These are phyloP conservation scores for Rhizopogon vesiculosus DNA, from an alignment of 768 basidiomycete genomes.

Conservation along the genomic window DNA sequence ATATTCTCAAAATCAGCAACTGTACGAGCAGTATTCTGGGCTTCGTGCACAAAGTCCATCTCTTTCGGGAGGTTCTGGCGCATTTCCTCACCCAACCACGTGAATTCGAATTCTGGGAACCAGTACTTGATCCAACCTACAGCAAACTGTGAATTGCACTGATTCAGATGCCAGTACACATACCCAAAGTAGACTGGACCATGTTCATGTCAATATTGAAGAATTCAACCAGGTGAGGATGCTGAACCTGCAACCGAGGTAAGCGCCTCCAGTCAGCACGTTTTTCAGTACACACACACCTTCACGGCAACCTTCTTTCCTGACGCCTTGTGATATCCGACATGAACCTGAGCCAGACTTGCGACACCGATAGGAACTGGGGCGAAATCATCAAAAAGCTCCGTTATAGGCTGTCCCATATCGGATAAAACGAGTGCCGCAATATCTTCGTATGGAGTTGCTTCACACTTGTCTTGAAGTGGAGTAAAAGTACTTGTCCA, in stretches of 20 bases:
- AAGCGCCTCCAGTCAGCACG: constrained; percentile 1
- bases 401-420: constrained; percentile 65
- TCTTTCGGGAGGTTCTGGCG: constrained; percentile 85
- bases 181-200: constrained; percentile 71
- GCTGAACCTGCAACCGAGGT: constrained; percentile 57
- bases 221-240: constrained; percentile 91
- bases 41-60: constrained; percentile 94
- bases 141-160: constrained; percentile 4
- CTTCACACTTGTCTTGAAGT: constrained; percentile 90
- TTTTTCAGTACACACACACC: constrained; percentile 32
- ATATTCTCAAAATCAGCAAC: constrained; percentile 63
- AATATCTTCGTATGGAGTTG: constrained; percentile 76
- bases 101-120: constrained; percentile 96
- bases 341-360: constrained; percentile 93
- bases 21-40: constrained; percentile 74
- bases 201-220: constrained; percentile 87
- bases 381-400: constrained; percentile 84
- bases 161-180: constrained; percentile 8
- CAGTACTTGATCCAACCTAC: constrained; percentile 82
- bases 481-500: constrained; percentile 57
- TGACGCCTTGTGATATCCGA: constrained; percentile 65
- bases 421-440: constrained; percentile 75
- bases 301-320: constrained; percentile 85
- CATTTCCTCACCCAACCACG: constrained; percentile 95
- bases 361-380: constrained; percentile 90